Evolutionary conservation across 108 stramenopile genomes (phyloP), one percentile per base, ranked within the genome.

Genomic region (Epipyxis sp.): DNA sequence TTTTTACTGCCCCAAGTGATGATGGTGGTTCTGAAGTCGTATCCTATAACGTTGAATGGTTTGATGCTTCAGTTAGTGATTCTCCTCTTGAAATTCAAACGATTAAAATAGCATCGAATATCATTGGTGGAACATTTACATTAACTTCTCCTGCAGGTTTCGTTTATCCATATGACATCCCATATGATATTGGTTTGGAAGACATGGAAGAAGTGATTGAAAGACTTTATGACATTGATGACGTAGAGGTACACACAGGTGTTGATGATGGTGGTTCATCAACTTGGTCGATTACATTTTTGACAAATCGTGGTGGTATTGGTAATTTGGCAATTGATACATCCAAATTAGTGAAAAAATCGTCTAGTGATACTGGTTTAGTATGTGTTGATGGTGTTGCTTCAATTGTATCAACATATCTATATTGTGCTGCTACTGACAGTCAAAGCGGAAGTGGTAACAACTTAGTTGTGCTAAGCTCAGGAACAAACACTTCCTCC

Each of bases 41-140:
- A 6, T 79, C 79, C 39, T 93, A 91, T 82, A 78, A 76, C 46
- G 85, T 93, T 29, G 87, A 91, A 59, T 89, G 77, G 67, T 91
- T 71, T 62, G 59, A 42, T 1, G 13, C 1, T 16, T 58, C 74
- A 1, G 77, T 61, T 59, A 50, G 42, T 43, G 83, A 87, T 74
- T 86, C 86, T 25, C 76, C 43, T 30, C 69, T 83, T 27, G 86
- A 89, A 42, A 76, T 83, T 0, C 87, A 89, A 68, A 59, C 79
- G 37, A 46, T 90, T 32, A 82, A 61, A 59, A 34, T 86, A 29
- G 44, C 69, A 0, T 29, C 40, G 25, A 67, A 69, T 3, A 65
- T 80, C 41, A 57, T 69, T 13, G 65, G 16, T 29, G 87, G 84
- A 37, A 78, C 77, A n/a, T 83, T 86, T 54, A 40, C 30, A 41